phyloP scores from a whole-genome alignment of 805 yeast genomes.

The Yueomyces sp. region DNA sequence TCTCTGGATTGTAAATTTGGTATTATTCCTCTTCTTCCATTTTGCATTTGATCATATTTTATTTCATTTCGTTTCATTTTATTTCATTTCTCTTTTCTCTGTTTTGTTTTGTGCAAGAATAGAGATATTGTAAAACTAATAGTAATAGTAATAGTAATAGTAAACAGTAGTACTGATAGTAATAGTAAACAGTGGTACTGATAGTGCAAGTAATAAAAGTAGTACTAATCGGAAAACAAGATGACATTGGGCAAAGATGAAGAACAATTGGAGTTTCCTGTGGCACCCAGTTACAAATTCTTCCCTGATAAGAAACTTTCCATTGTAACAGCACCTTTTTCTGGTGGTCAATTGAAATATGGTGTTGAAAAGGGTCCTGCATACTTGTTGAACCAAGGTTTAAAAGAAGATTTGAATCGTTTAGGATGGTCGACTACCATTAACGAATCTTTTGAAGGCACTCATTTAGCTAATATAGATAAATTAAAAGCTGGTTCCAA shows the following conservation, averaged over 20 bases:
- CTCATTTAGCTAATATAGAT: not conserved
- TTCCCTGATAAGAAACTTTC: conserved; percentile 35
- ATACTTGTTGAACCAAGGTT: conserved; percentile 59
- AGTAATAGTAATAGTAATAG: no score
- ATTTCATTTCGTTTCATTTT: no score
- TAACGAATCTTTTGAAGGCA: conserved; percentile 35
- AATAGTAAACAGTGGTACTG: no score
- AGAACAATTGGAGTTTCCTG: not conserved
- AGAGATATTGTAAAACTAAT: no score
- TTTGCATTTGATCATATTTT: no score
- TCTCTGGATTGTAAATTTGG: no score
- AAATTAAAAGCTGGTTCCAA: not conserved
- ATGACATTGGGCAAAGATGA: not conserved
- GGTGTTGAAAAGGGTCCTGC: conserved; percentile 96
- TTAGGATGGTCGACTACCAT: conserved; percentile 61
- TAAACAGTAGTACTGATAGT: no score
- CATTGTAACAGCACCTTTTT: conserved; percentile 81
- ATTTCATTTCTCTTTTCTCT: no score
- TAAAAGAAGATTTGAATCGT: conserved; percentile 43
- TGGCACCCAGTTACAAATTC: conserved; percentile 34
- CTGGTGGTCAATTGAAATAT: conserved; percentile 88
- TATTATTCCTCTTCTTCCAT: no score
- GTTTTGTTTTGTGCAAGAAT: no score
- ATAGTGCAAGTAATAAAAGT: no score
- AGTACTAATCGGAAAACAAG: no score